phyloP scores from a whole-genome alignment of 805 yeast genomes.

The Suhomyces pyralidae region DNA sequence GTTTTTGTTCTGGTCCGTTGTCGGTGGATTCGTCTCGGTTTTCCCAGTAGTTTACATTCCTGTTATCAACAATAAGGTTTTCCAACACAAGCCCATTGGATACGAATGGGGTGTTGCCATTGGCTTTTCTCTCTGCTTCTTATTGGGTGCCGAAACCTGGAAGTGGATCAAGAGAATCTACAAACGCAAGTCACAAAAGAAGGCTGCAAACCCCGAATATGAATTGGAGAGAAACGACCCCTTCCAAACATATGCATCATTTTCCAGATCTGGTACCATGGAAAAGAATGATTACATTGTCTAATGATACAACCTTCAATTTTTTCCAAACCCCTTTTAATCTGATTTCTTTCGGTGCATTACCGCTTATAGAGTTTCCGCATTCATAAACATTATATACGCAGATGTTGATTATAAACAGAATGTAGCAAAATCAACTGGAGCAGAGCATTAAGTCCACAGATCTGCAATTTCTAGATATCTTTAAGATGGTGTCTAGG shows the following conservation, averaged over 20 bases:
- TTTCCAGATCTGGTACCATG: conserved; percentile 52
- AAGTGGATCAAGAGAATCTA: conserved; percentile 63
- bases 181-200: conserved; percentile 34
- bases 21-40: conserved; percentile 64
- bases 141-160: conserved; percentile 62
- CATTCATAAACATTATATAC: not conserved
- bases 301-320: not conserved
- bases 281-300: conserved; percentile 12
- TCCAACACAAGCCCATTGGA: conserved; percentile 66
- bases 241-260: conserved; percentile 58
- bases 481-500: too few relatives aligned
- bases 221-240: conserved; percentile 64
- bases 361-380: not conserved
- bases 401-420: too few relatives aligned
- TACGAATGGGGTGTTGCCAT: conserved; percentile 81
- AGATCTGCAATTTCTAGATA: too few relatives aligned
- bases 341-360: not conserved
- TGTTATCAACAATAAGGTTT: conserved; percentile 75
- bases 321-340: not conserved
- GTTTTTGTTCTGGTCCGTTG: conserved; percentile 77
- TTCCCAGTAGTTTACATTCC: conserved; percentile 87
- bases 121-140: conserved; percentile 55
- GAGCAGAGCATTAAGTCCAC: too few relatives aligned
- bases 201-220: conserved; percentile 54
- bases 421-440: too few relatives aligned